These are phyloP conservation scores for Amylostereum areolatum DNA, from an alignment of 1,284 basidiomycete species.

Conservation along the genomic window DNA sequence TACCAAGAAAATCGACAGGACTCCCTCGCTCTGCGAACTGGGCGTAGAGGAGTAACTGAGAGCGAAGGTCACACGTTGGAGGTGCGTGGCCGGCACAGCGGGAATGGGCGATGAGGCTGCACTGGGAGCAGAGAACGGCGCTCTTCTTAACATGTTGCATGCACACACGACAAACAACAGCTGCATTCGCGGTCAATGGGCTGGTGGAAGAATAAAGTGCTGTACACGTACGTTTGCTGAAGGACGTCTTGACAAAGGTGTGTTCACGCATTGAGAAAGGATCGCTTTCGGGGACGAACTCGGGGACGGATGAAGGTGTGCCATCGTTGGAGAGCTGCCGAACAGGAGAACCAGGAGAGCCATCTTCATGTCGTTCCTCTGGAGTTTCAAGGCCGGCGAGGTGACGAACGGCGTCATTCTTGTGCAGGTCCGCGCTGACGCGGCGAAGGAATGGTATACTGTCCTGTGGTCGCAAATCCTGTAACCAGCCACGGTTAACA, in stretches of 20 bases:
- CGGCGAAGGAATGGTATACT: conserved; percentile 91
- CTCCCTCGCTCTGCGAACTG: conserved; percentile 66
- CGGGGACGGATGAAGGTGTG: conserved; percentile 28
- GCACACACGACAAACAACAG: conserved; percentile 85
- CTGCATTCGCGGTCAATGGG: conserved; percentile 36
- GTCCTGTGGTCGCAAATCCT: conserved; percentile 85
- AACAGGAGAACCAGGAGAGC: conserved; percentile 13
- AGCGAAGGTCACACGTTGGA: conserved; percentile 77
- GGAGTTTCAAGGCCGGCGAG: conserved; percentile 45
- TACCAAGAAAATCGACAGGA: conserved; percentile 38
- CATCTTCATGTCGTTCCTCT: conserved; percentile 35
- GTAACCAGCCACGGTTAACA: conserved; percentile 8
- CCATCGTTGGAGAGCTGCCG: conserved; percentile 9
- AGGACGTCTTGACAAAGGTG: conserved; percentile 86
- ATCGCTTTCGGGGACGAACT: conserved; percentile 37
- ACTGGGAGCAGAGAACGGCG: conserved; percentile 84
- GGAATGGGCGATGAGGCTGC: conserved; percentile 83
- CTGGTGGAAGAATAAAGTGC: conserved; percentile 5
- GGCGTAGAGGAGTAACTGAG: conserved; percentile 65
- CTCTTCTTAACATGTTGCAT: conserved; percentile 76
- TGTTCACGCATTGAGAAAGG: conserved; percentile 56
- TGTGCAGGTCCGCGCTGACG: conserved; percentile 80
- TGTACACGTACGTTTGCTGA: conserved; percentile 74
- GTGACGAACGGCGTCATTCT: conserved; percentile 56
- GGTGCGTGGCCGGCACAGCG: conserved; percentile 74